A percentile compares a stretch with the other conserved stretches of the same genome.
phyloP scores from a whole-genome alignment of 2,329 filamentous ascomycete species.

The Xylaria sp. region DNA sequence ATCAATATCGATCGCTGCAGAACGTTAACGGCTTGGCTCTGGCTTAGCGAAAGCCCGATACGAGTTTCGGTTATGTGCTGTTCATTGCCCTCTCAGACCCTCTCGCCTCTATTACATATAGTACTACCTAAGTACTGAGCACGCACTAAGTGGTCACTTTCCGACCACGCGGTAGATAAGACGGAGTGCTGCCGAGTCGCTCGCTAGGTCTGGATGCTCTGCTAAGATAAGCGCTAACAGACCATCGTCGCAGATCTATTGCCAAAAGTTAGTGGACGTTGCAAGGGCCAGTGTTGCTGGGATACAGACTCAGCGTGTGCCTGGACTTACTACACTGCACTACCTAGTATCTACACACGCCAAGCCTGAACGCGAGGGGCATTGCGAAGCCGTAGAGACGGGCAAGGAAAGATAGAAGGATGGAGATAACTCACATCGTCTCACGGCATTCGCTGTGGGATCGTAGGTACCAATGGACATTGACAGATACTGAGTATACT shows the following conservation, averaged over 20 bases:
- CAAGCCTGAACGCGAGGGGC: no score
- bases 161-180: neutral
- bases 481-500: no score
- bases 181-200: constrained; percentile 28
- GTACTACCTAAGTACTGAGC: no score
- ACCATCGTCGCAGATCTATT: constrained; percentile 16
- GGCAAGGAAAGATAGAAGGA: neutral
- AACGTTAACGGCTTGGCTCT: constrained; percentile 7
- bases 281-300: no score
- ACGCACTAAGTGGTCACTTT: no score
- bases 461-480: neutral
- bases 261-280: neutral
- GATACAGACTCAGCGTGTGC: neutral
- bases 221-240: constrained; percentile 19
- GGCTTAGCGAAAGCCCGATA: constrained; percentile 30
- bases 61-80: constrained; percentile 29
- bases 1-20: constrained; percentile 11
- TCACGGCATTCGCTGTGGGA: neutral
- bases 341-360: neutral
- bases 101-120: no score
- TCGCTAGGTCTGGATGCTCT: constrained; percentile 19
- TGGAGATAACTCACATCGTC: neutral
- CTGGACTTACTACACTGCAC: neutral
- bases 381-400: neutral
- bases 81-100: constrained; percentile 4